Percentiles rank a stretch among this genome's conserved stretches.
phyloP scores from a whole-genome alignment of 192 early-diverging fungal species.

The Entrophospora sp. region DNA sequence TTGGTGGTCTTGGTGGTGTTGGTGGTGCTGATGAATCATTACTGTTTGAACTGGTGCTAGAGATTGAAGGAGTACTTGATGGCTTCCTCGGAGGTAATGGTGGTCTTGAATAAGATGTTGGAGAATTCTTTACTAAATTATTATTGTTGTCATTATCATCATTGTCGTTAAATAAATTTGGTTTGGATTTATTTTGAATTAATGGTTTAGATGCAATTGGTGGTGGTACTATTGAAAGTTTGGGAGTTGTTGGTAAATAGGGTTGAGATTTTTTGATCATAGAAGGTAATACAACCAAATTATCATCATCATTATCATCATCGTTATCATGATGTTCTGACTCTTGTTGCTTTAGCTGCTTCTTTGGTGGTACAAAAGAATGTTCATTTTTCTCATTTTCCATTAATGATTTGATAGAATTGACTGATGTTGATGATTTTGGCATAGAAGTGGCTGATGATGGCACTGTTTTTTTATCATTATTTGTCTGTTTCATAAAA shows the following conservation, averaged over 20 bases:
- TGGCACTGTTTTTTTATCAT: too few species aligned
- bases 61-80: conserved; percentile 4
- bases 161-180: too few species aligned
- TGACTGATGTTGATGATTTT: too few species aligned
- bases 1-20: background rate
- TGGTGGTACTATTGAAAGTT: background rate
- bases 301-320: too few species aligned
- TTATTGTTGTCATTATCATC: too few species aligned
- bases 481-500: too few species aligned
- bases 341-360: too few species aligned
- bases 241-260: background rate
- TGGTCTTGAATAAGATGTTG: background rate
- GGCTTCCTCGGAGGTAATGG: background rate
- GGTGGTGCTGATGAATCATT: background rate
- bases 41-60: background rate
- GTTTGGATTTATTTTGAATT: background rate
- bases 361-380: too few species aligned
- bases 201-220: background rate
- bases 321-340: too few species aligned
- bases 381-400: too few species aligned
- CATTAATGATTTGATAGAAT: too few species aligned
- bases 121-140: background rate
- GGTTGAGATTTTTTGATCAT: background rate
- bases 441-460: too few species aligned
- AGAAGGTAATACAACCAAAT: background rate